These are phyloP conservation scores for Mycena filopes DNA, from an alignment of 768 basidiomycete genomes.

Conservation along the genomic window DNA sequence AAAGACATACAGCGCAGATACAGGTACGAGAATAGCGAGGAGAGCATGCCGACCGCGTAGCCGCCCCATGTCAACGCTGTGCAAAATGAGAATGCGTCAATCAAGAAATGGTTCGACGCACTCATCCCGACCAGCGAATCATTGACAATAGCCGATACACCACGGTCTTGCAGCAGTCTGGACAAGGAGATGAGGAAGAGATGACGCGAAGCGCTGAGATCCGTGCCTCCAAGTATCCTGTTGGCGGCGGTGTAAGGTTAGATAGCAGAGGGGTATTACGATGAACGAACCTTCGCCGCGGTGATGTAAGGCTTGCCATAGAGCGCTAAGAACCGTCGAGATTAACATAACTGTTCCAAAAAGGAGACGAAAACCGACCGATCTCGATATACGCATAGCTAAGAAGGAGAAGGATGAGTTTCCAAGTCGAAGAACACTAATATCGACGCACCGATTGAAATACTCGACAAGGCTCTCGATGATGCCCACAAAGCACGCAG, in stretches of 20 bases:
- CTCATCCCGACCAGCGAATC: slow-evolving; percentile 85
- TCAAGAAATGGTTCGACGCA: slow-evolving; percentile 45
- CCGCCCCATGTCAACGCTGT: slow-evolving; percentile 83
- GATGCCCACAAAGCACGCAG: slow-evolving; percentile 79
- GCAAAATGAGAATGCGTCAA: slow-evolving; percentile 3
- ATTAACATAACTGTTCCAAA: background rate
- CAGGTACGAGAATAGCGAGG: slow-evolving; percentile 79
- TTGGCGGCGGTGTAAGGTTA: too few species aligned
- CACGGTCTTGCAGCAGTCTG: slow-evolving; percentile 38
- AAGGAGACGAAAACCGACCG: slow-evolving; percentile 47
- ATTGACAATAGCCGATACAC: slow-evolving; percentile 84
- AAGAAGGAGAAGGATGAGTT: background rate
- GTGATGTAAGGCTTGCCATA: slow-evolving; percentile 87
- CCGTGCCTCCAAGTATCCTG: slow-evolving; percentile 78
- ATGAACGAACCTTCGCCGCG: slow-evolving; percentile 64
- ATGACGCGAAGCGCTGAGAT: slow-evolving; percentile 71
- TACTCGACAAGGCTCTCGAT: slow-evolving; percentile 78
- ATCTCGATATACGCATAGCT: slow-evolving; percentile 90
- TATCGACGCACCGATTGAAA: slow-evolving; percentile 71
- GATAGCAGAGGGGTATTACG: too few species aligned
- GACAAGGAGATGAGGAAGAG: slow-evolving; percentile 8
- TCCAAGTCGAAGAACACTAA: background rate
- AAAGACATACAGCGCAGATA: slow-evolving; percentile 72
- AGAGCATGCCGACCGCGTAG: slow-evolving; percentile 79
- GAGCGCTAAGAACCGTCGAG: slow-evolving; percentile 56